Evolutionary conservation across 2,329 filamentous ascomycete genomes (phyloP), one percentile per base, ranked within the genome.

Genomic region (Monosporascus ibericus): DNA sequence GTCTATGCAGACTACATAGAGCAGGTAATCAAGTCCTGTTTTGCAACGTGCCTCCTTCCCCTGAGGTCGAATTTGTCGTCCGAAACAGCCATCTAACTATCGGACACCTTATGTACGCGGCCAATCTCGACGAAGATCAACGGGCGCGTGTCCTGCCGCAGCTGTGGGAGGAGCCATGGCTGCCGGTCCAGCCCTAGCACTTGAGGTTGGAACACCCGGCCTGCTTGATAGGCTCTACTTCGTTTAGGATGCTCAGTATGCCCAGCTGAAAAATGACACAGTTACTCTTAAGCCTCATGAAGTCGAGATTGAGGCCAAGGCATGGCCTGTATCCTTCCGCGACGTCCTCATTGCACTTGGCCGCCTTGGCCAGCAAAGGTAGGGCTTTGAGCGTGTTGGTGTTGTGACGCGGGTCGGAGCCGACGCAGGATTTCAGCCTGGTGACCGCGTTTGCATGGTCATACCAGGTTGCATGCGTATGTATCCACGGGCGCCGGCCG

Each of bases 401-500:
- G 51, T 65, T 37, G 58, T 72, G 17, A 62, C 54, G 34, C 49
- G 58, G 38, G 57, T 67, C 6, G 66, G 49, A 9, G 11, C 49
- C 6, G 6, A 5, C 15, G 18, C 24, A n/a, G 39, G 18, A 24
- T 49, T 58, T 58, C 18, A 27, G 25, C 22, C 52, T 56, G 49
- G 57, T 54, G 49, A 44, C 36, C n/a, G 46, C 37, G 34, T 42
- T 20, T 5, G 27, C 36, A 4, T 47, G 51, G 18, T 51, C 25
- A 14, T 51, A 6, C 17, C 38, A 11, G 49, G 48, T 17, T 55
- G 50, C 51, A 55, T 62, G 39, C 38, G 44, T 5, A 51, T 4
- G 5, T 46, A 51, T 17, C 51, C 51, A 1, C 54, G 57, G 11
- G 49, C 52, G 2, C 20, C 8, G 6, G 5, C 25, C 18, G 5